Conservation (phyloP, 2,329 filamentous ascomycete species). For the Akanthomyces uredinophilus region DNA sequence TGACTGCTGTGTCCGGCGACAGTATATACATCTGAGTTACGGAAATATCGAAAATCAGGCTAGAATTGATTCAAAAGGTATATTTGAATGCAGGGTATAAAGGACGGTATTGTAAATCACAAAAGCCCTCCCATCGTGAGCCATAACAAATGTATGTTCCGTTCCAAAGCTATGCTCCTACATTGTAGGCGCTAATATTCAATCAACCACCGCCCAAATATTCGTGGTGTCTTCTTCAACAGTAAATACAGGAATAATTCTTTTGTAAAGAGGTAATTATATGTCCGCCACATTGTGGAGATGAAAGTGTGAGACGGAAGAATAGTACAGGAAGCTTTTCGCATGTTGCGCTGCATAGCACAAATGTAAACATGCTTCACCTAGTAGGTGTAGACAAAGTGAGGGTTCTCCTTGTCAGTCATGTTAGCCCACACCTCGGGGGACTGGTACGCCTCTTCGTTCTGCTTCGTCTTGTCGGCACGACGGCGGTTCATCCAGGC, state of each 20-base stretch:
- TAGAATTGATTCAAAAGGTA: background rate
- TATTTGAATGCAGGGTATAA: background rate
- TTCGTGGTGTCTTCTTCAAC: background rate
- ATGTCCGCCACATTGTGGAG: too few relatives aligned
- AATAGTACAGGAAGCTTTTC: background rate
- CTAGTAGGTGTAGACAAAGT: constrained; percentile 48
- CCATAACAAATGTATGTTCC: too few relatives aligned
- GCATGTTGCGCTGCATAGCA: background rate
- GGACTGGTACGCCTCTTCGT: constrained; percentile 36
- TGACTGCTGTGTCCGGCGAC: too few relatives aligned
- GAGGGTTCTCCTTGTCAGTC: constrained; percentile 54
- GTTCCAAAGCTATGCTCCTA: background rate
- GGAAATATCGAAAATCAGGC: too few relatives aligned
- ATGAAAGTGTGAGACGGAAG: too few relatives aligned
- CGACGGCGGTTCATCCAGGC: constrained; percentile 42
- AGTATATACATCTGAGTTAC: too few relatives aligned
- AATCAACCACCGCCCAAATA: background rate
- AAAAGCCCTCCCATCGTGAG: background rate
- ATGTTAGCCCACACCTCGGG: constrained; percentile 42
- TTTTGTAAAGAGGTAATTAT: too few relatives aligned
- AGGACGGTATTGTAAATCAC: background rate
- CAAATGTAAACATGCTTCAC: background rate
- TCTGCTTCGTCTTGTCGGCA: constrained; percentile 24
- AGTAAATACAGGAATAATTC: background rate
- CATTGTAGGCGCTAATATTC: background rate